Conservation (phyloP, 345 rosid genomes). For the Bruguiera sexangula region DNA sequence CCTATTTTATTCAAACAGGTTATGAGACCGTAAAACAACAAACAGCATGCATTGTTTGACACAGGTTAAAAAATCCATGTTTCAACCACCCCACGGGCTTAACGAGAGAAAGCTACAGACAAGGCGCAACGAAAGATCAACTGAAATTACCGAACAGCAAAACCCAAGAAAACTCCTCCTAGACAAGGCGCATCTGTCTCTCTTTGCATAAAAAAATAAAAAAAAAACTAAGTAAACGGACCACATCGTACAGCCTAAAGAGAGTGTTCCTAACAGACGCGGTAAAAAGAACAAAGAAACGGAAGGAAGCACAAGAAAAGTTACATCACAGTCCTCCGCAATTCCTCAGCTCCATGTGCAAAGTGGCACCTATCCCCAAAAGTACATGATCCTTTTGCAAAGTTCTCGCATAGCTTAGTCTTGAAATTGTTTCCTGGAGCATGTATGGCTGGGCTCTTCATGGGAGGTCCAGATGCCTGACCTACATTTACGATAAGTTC, state of each 20-base stretch:
- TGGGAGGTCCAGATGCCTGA: slow-evolving; percentile 37
- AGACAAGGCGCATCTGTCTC: slow-evolving; percentile 2
- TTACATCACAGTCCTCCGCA: slow-evolving; percentile 38
- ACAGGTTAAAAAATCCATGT: too few relatives aligned
- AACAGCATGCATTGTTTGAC: too few relatives aligned
- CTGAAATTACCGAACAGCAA: background rate
- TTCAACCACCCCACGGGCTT: background rate
- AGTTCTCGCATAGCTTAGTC: slow-evolving; percentile 81
- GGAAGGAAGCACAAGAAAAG: background rate
- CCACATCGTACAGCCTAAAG: slow-evolving; percentile 1
- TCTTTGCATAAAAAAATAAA: background rate
- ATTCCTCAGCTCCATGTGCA: slow-evolving; percentile 79
- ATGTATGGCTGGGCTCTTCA: slow-evolving; percentile 26
- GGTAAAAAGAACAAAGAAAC: background rate
- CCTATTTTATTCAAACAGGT: background rate
- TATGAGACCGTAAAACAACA: background rate
- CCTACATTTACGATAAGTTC: slow-evolving; percentile 74
- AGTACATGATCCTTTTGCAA: slow-evolving; percentile 68
- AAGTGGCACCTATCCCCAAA: slow-evolving; percentile 91
- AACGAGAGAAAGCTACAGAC: too few relatives aligned
- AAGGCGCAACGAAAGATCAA: background rate
- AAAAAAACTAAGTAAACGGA: background rate
- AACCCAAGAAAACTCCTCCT: slow-evolving; percentile 8
- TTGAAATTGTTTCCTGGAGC: slow-evolving; percentile 55
- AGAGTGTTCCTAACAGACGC: background rate